These are phyloP conservation scores for Cupressus sempervirens DNA, from an alignment of 75 land plant genomes.

Conservation along the genomic window DNA sequence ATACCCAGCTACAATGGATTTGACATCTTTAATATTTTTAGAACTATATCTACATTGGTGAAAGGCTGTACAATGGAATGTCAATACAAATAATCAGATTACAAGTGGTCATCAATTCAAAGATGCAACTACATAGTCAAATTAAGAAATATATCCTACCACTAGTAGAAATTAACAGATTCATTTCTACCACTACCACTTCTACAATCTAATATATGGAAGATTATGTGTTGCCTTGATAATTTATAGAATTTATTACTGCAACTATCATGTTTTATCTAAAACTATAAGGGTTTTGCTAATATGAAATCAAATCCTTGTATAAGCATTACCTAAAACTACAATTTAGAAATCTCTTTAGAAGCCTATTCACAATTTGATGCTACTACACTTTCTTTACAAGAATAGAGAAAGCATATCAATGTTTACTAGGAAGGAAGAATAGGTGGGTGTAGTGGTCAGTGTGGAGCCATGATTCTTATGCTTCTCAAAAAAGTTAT, in stretches of 20 bases:
- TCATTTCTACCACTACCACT: too few relatives aligned
- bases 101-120: not conserved
- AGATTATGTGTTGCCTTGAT: not conserved
- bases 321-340: not conserved
- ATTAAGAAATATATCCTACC: not conserved
- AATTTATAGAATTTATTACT: not conserved
- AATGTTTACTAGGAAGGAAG: not conserved
- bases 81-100: not conserved
- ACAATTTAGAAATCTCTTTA: too few relatives aligned
- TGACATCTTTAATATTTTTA: conserved; percentile 35
- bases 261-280: not conserved
- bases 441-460: not conserved
- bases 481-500: not conserved
- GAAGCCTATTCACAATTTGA: not conserved
- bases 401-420: not conserved
- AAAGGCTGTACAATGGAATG: conserved; percentile 58
- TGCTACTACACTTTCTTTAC: not conserved
- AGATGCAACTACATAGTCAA: not conserved
- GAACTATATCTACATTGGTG: conserved; percentile 77
- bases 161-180: not conserved
- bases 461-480: not conserved
- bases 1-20: conserved; percentile 59
- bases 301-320: not conserved
- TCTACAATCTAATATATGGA: not conserved
- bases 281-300: not conserved